Percentiles rank a stretch among this genome's conserved stretches.
Conservation (phyloP, 2,329 filamentous ascomycete genomes). For the Pseudocercospora fijiensis region DNA sequence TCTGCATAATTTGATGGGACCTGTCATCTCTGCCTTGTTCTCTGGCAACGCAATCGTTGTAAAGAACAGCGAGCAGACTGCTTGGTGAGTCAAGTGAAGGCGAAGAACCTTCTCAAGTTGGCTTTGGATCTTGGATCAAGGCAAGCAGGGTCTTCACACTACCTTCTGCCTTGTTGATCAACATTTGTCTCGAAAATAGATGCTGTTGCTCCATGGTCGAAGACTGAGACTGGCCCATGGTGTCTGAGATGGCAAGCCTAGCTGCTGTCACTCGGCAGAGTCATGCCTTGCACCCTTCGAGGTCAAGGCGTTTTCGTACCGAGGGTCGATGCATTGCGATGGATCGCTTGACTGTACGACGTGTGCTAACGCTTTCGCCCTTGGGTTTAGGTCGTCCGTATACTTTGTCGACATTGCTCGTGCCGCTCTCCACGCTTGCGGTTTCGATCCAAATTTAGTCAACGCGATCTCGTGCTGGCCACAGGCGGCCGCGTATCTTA, state of each 20-base stretch:
- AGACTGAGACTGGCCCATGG: neutral
- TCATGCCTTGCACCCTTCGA: neutral
- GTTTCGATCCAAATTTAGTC: slow-evolving; percentile 76
- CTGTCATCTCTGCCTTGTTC: slow-evolving; percentile 86
- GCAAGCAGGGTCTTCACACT: neutral
- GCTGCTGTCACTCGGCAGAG: neutral
- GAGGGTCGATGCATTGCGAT: neutral
- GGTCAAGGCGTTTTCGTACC: neutral
- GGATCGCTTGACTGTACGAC: neutral
- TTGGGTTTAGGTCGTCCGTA: slow-evolving; percentile 55
- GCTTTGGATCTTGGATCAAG: neutral
- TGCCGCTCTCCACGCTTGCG: slow-evolving; percentile 76
- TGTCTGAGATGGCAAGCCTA: neutral
- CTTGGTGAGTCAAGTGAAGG: slow-evolving; percentile 57
- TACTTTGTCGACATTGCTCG: slow-evolving; percentile 81
- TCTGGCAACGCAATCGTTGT: slow-evolving; percentile 88
- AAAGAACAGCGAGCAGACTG: slow-evolving; percentile 93
- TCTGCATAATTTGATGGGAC: slow-evolving; percentile 94
- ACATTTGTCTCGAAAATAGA: neutral
- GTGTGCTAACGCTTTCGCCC: neutral
- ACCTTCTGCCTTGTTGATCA: neutral
- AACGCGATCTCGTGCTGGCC: slow-evolving; percentile 90
- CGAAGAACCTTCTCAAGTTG: neutral
- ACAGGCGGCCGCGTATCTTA: slow-evolving; percentile 73
- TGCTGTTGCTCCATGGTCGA: neutral